Base-by-base conservation (phyloP, 192 early-diverging fungal species). In the Backusella morwellensis region DNA sequence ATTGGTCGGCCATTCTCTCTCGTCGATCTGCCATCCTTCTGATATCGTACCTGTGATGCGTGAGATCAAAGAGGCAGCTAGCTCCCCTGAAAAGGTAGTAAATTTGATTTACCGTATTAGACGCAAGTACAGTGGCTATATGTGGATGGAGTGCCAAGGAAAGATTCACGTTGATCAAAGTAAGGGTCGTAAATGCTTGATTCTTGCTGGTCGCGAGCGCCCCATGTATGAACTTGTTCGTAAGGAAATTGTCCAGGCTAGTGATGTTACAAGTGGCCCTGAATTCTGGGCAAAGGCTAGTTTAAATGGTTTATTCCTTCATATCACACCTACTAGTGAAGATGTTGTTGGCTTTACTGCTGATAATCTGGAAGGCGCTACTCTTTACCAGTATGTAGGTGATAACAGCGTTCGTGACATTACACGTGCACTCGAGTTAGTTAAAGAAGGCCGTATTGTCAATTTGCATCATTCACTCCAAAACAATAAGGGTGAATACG, bases 41-140 rank as follows among this genome's bases (percentile, higher is more conserved):
- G 91, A 93, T 76, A 82, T 89, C 73, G 85, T 92, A 11, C 77
- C 87, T 38, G 91, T 90, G 23, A 88, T 93, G 81, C 83, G 90
- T 42, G 90, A 93, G 76, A 72, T 93, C 15, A 86, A 91, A 47
- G 83, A 81, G 32, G 66, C 82, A 19, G 76, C 78, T 1, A 23
- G 50, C 35, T 72, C 84, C 38, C 84, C 82, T 8, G 72, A 76
- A 23, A 81, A 79, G 1, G 47, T 77, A 19, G 84, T 92, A 23
- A 86, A 90, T 74, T 80, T 91, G 7, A 75, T 92, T 21, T 91
- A 87, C 73, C 89, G 91, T 63, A 83, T 89, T 41, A 74, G 85
- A 23, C 82, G 88, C 26, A 88, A 89, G 78, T 67, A 75, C 35
- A 82, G 82, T 29, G 90, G 88, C 6, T 91, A 90, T 73, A 77